A percentile compares a stretch with the other conserved stretches of the same genome.
Evolutionary conservation across 148 eudicot genomes (phyloP).

Genomic region (Pouteria glomerata): DNA sequence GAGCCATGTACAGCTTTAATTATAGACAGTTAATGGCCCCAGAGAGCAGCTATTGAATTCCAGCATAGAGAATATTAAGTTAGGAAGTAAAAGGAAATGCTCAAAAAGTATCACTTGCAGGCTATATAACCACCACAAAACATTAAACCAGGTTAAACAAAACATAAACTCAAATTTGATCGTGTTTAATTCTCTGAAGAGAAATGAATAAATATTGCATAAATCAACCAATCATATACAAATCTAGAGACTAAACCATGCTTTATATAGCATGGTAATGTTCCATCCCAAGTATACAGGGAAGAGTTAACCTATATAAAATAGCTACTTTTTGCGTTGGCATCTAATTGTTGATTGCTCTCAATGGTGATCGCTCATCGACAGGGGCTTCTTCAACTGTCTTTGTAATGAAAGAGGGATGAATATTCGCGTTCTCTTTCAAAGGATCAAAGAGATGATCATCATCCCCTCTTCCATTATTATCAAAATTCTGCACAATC

Average conservation of each 20-base stretch:
- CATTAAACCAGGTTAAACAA: too few species aligned
- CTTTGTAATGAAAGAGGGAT: constrained; percentile 25
- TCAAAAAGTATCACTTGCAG: too few species aligned
- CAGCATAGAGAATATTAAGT: too few species aligned
- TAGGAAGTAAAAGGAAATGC: too few species aligned
- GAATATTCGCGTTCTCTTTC: constrained; percentile 45
- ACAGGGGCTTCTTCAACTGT: constrained; percentile 35
- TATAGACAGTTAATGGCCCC: too few species aligned
- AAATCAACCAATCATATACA: background rate
- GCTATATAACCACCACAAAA: too few species aligned
- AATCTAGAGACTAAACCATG: constrained; percentile 4
- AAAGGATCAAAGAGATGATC: constrained; percentile 27
- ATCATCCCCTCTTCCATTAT: constrained; percentile 6
- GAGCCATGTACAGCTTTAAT: too few species aligned
- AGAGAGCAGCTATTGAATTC: too few species aligned
- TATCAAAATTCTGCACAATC: constrained; percentile 27
- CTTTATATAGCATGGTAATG: background rate
- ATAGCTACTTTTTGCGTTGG: background rate
- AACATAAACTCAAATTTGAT: too few species aligned
- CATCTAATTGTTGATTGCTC: constrained; percentile 49
- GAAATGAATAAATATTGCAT: too few species aligned
- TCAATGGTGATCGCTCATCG: constrained; percentile 67
- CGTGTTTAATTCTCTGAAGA: too few species aligned
- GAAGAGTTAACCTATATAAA: constrained; percentile 4
- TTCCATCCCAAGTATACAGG: background rate